These are phyloP conservation scores for Fermentozyma sake DNA, from an alignment of 1,139 yeast species.

Conservation along the genomic window DNA sequence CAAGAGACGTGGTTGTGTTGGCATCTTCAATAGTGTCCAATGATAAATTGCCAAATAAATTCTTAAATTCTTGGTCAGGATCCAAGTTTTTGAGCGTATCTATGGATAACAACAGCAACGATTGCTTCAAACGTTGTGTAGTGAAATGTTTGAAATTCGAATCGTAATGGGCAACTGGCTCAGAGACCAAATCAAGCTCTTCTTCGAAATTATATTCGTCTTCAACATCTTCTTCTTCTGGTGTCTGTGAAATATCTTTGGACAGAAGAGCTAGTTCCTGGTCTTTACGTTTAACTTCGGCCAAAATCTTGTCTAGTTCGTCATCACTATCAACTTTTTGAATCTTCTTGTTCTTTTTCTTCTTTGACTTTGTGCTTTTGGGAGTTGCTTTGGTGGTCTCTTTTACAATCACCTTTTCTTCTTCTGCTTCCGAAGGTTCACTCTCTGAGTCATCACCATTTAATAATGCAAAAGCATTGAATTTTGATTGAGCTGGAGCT, in stretches of 20 bases:
- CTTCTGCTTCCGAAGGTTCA: conserved; percentile 22
- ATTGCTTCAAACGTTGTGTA: conserved; percentile 31
- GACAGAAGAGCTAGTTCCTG: conserved; percentile 12
- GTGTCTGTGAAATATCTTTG: conserved; percentile 2
- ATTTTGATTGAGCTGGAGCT: conserved; percentile 16
- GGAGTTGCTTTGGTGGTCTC: conserved; percentile 6
- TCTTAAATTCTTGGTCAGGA: conserved; percentile 73
- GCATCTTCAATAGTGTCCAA: conserved; percentile 69
- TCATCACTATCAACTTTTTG: conserved; percentile 29
- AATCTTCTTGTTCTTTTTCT: conserved; percentile 15
- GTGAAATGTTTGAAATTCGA: conserved; percentile 46
- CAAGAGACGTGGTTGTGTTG: conserved; percentile 54
- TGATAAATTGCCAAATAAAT: conserved; percentile 71
- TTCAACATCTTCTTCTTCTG: conserved; percentile 15
- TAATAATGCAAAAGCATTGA: conserved; percentile 54
- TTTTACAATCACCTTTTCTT: conserved; percentile 6
- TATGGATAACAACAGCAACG: conserved; percentile 39
- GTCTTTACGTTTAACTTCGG: conserved; percentile 31
- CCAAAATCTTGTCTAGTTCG: conserved; percentile 38
- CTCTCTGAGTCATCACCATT: conserved; percentile 35
- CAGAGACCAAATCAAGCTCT: conserved; percentile 26
- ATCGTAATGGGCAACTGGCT: conserved; percentile 33
- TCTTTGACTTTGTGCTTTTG: conserved; percentile 12
- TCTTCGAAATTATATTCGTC: conserved; percentile 28
- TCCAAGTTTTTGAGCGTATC: conserved; percentile 55